Conservation (phyloP, 306 rosid genomes). For the Cucumis hystrix region DNA sequence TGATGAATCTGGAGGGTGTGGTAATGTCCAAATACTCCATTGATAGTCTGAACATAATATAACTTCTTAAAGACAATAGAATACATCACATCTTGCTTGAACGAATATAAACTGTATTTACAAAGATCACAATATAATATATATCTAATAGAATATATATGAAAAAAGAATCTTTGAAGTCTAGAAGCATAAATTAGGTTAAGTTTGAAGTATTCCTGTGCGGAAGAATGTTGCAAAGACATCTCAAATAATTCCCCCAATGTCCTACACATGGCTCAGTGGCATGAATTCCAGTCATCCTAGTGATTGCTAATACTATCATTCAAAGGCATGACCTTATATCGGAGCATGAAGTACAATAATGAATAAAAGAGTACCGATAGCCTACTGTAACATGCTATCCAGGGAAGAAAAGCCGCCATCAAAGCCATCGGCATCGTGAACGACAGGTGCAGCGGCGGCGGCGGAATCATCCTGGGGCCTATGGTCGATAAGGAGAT, state of each 20-base stretch:
- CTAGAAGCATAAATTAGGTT: background rate
- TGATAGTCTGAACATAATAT: no score
- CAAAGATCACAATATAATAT: no score
- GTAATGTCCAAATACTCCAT: no score
- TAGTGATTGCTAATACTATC: background rate
- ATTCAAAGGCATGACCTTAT: background rate
- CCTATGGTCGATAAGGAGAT: conserved; percentile 16
- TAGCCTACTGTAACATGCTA: conserved; percentile 86
- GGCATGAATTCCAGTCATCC: background rate
- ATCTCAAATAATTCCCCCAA: background rate
- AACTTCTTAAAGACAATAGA: no score
- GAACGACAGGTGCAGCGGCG: background rate
- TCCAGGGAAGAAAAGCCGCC: conserved; percentile 87
- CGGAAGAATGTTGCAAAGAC: background rate
- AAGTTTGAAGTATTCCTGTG: background rate
- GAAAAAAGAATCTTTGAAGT: background rate
- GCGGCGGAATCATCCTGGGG: conserved; percentile 12
- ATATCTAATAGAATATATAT: no score
- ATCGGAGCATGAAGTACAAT: background rate
- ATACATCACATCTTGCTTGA: no score
- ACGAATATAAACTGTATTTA: no score
- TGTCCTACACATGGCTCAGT: background rate
- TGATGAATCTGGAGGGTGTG: no score
- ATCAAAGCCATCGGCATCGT: conserved; percentile 23
- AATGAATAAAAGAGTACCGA: conserved; percentile 20